Conservation (phyloP, 2,329 filamentous ascomycete genomes). For the Cladosporium sp. region DNA sequence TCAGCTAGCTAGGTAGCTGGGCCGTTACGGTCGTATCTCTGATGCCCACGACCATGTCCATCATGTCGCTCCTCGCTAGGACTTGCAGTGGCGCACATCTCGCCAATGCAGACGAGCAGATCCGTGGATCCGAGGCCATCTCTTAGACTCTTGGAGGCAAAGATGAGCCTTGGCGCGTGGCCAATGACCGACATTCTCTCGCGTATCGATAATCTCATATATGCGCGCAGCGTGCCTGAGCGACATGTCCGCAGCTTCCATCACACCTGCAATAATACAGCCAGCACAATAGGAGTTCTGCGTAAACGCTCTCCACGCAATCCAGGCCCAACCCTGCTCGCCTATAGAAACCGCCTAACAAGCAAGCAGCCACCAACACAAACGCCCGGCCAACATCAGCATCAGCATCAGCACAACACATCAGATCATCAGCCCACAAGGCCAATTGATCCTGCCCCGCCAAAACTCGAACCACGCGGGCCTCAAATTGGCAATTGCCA, state of each 20-base stretch:
- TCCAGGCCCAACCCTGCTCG: background rate
- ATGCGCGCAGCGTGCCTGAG: background rate
- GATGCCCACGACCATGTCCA: background rate
- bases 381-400: background rate
- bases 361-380: background rate
- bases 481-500: constrained; percentile 4
- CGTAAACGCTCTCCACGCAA: background rate
- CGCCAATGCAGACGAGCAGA: constrained; percentile 11
- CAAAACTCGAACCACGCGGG: background rate
- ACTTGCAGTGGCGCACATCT: constrained; percentile 6
- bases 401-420: background rate
- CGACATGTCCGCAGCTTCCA: background rate
- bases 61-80: background rate
- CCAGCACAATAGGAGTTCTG: background rate
- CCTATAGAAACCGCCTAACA: background rate
- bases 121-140: constrained; percentile 13
- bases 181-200: background rate
- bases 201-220: background rate
- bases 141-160: background rate
- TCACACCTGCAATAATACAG: constrained; percentile 1
- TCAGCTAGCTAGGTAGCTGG: background rate
- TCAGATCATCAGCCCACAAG: background rate
- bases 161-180: background rate
- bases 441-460: background rate
- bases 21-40: constrained; percentile 2